Evolutionary conservation across 2,329 filamentous ascomycete genomes (phyloP).

Genomic region (Hymenoscyphus fraxineus): DNA sequence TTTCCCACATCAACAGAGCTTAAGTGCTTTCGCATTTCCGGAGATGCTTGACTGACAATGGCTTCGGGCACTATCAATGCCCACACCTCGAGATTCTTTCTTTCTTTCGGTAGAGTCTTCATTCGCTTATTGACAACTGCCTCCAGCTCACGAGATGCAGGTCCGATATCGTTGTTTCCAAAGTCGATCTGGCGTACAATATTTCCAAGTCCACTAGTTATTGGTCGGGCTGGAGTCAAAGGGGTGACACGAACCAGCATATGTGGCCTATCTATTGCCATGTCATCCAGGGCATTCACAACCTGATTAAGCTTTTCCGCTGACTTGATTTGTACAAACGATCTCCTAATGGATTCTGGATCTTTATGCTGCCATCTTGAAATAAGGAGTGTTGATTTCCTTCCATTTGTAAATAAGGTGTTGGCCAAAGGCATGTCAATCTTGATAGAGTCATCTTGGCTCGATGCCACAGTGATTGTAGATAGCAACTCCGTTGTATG

Average conservation of each 20-base stretch:
- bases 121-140: constrained; percentile 57
- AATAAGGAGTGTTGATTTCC: constrained; percentile 53
- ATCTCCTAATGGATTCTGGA: not conserved
- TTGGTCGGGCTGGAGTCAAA: constrained; percentile 58
- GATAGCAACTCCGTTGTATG: constrained; percentile 15
- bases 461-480: constrained; percentile 25
- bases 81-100: constrained; percentile 51
- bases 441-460: constrained; percentile 4
- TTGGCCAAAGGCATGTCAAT: constrained; percentile 64
- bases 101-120: constrained; percentile 31
- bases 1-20: not conserved
- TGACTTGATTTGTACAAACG: constrained; percentile 15
- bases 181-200: constrained; percentile 65
- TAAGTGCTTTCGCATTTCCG: not conserved
- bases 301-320: constrained; percentile 20
- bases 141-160: constrained; percentile 72
- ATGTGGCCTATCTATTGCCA: constrained; percentile 2
- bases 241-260: constrained; percentile 51
- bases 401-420: constrained; percentile 71
- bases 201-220: constrained; percentile 70
- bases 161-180: constrained; percentile 41
- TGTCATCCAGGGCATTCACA: constrained; percentile 19
- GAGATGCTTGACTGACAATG: not conserved
- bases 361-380: constrained; percentile 37
- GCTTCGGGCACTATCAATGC: constrained; percentile 58